Percentiles rank a stretch among this genome's conserved stretches.
Conservation (phyloP, 192 early-diverging fungal genomes). For the Funneliformis mosseae region DNA sequence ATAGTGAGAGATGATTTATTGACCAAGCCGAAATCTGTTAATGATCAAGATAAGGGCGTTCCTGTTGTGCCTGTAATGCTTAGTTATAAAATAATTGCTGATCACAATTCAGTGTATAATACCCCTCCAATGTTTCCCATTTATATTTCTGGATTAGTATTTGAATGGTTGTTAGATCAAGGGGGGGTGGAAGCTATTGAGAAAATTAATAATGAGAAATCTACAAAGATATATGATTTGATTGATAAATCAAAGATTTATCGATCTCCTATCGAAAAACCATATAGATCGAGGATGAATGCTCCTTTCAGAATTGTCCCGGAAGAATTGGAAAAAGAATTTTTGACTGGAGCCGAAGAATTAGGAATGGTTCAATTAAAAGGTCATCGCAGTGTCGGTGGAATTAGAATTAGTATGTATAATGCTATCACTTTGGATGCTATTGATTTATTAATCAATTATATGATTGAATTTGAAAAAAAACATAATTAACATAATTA, state of each 20-base stretch:
- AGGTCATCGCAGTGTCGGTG: conserved; percentile 94
- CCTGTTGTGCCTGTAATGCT: conserved; percentile 75
- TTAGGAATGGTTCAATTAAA: conserved; percentile 85
- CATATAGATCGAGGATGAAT: conserved; percentile 84
- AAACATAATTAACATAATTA: conserved; percentile 43
- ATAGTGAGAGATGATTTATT: conserved; percentile 92
- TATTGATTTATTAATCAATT: conserved; percentile 74
- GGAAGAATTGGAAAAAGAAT: conserved; percentile 74
- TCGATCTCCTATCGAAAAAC: conserved; percentile 62
- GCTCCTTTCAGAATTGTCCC: conserved; percentile 77
- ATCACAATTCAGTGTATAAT: conserved; percentile 90
- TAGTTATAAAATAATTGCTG: conserved; percentile 81
- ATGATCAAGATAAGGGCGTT: conserved; percentile 33
- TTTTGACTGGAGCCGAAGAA: conserved; percentile 78
- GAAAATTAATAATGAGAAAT: conserved; percentile 70
- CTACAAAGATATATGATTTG: conserved; percentile 65
- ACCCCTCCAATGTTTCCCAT: conserved; percentile 96
- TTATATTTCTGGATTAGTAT: conserved; percentile 89
- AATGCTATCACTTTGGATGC: conserved; percentile 90
- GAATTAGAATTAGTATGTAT: conserved; percentile 91
- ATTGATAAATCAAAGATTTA: conserved; percentile 74
- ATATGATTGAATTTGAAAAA: conserved; percentile 83
- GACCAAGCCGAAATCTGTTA: conserved; percentile 49
- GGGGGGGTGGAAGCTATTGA: conserved; percentile 73
- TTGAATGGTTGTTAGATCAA: conserved; percentile 75